Evolutionary conservation across 139 green algal species (phyloP), one percentile per base, ranked within the genome.

Genomic region (Penium margaritaceum): DNA sequence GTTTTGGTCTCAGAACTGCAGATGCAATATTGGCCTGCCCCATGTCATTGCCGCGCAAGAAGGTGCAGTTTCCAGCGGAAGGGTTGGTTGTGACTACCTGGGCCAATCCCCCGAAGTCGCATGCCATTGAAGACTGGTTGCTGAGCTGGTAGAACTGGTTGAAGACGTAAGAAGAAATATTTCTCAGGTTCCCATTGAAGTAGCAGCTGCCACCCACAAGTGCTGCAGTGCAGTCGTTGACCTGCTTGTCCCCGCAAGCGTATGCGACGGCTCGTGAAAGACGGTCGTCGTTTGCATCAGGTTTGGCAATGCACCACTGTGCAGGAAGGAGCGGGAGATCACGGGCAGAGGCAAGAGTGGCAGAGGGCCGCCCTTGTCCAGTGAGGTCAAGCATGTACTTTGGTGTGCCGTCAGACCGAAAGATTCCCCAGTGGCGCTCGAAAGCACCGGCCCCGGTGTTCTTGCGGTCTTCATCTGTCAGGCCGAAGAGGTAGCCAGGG

Each of bases 381-480:
- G 66, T 37, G 15, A 74, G 33, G 33, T 74, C 66, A 17, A 74
- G n/a, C 7, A 41, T 14, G 53, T 74, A 74, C n/a, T 74, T 74
- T 17, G 66, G 41, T 5, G 30, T 69, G 21, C 66, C 66, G 66
- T 63, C 66, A 17, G n/a, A 37, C 17, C 21, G 19, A 43, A 60
- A 76, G 30, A 76, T 46, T 1, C 68, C 68, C 68, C 68, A 76
- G 12, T 76, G 53, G n/a, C 47, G 61, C 68, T 76, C 68, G 19
- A 76, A 76, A 19, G 47, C 27, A 14, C 68, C 68, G 19, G 68
- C 37, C 6, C 17, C 21, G 19, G 32, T 67, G 15, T 17, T 24
- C 36, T 76, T 76, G 15, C 19, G 3, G 32, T 76, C 53, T 21
- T 76, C 68, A 24, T 76, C 68, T 12, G 68, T 14, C 9, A 76